Evolutionary conservation across 495 filamentous ascomycete genomes (phyloP).

Genomic region (Penicillium arizonense): DNA sequence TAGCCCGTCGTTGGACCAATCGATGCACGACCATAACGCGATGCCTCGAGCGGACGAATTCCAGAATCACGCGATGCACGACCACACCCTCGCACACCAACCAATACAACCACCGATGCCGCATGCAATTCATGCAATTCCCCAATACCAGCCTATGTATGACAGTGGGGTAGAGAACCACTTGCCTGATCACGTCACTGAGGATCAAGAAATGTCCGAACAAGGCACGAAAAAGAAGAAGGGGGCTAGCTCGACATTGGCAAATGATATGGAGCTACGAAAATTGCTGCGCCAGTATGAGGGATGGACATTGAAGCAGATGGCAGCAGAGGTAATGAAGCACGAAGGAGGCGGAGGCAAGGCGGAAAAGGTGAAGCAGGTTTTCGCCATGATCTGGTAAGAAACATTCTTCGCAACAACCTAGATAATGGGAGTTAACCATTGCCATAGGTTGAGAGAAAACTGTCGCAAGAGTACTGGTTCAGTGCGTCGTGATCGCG

Average conservation of each 20-base stretch:
- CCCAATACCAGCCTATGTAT: constrained; percentile 57
- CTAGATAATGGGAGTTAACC: background rate
- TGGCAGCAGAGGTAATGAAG: constrained; percentile 75
- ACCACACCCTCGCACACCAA: constrained; percentile 41
- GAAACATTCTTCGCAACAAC: background rate
- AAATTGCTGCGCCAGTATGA: constrained; percentile 77
- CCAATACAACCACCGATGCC: constrained; percentile 32
- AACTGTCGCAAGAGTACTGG: constrained; percentile 77
- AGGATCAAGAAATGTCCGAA: constrained; percentile 66
- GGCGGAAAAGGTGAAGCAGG: constrained; percentile 91
- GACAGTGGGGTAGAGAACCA: constrained; percentile 68
- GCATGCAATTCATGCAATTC: constrained; percentile 38
- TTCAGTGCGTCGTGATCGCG: constrained; percentile 85
- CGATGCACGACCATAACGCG: constrained; percentile 49
- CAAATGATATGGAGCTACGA: constrained; percentile 89
- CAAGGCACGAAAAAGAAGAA: constrained; percentile 62
- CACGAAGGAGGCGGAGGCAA: constrained; percentile 69
- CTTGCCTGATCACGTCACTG: constrained; percentile 56
- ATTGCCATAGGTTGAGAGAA: constrained; percentile 66
- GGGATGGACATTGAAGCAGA: constrained; percentile 71
- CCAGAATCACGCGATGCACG: constrained; percentile 49
- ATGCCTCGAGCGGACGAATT: constrained; percentile 46
- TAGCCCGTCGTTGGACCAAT: constrained; percentile 48
- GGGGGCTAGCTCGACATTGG: constrained; percentile 67
- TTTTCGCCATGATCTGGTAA: constrained; percentile 98